Percentiles rank a stretch among this genome's conserved stretches.
phyloP scores from a whole-genome alignment of 805 yeast species.

The Teunomyces cretensis region DNA sequence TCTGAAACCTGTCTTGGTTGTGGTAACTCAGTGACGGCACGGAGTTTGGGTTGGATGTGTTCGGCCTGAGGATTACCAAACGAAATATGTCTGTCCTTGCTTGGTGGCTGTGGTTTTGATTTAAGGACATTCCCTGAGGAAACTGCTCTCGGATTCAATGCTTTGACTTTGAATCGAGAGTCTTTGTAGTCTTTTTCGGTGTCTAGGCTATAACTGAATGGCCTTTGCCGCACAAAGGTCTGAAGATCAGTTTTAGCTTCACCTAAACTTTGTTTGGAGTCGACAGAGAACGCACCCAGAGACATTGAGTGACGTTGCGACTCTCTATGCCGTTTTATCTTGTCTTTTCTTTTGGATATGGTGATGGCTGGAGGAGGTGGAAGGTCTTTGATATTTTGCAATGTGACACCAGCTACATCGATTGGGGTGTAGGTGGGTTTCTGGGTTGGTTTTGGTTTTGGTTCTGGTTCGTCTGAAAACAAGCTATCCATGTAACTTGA shows the following conservation, averaged over 20 bases:
- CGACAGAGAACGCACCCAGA: not conserved
- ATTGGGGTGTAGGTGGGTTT: not conserved
- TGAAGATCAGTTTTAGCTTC: not conserved
- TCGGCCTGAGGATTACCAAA: not conserved
- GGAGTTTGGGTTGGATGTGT: not conserved
- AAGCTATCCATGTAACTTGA: not conserved
- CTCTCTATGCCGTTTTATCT: not conserved
- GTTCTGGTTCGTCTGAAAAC: conserved; percentile 1
- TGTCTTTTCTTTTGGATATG: not conserved
- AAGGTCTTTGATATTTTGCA: not conserved
- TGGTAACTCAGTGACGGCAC: not conserved
- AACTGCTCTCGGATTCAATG: not conserved
- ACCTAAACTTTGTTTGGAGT: not conserved
- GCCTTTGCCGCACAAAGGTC: conserved; percentile 22
- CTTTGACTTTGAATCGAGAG: conserved; percentile 7
- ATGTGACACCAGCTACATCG: no score
- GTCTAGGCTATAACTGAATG: conserved; percentile 29
- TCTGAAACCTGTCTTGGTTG: not conserved
- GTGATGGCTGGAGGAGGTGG: not conserved
- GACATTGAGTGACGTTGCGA: not conserved
- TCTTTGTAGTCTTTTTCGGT: conserved; percentile 19
- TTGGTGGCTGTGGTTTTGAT: not conserved
- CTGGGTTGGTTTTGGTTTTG: not conserved
- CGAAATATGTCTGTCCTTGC: not conserved
- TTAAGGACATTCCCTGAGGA: not conserved